These are phyloP conservation scores for Raphanus raphanistrum DNA, from an alignment of 345 rosid species.

Conservation along the genomic window DNA sequence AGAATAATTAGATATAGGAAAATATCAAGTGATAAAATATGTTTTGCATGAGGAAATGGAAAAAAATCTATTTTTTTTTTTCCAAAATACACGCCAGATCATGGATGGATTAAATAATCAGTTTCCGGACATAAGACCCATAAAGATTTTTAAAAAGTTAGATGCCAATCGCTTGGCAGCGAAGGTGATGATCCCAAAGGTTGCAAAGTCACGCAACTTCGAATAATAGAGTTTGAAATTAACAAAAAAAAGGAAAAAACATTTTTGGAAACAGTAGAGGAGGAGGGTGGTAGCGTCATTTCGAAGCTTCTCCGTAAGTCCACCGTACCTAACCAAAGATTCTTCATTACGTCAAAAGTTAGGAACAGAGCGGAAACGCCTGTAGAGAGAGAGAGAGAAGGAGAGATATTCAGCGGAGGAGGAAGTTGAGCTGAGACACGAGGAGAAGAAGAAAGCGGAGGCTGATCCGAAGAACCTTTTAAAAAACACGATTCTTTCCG, in stretches of 20 bases:
- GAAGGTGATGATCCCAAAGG: conserved; percentile 31
- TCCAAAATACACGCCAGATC: no score
- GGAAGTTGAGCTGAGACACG: conserved; percentile 7
- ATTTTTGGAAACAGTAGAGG: conserved; percentile 2
- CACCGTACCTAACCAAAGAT: conserved; percentile 27
- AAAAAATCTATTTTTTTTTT: background rate
- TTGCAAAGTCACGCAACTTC: conserved; percentile 33
- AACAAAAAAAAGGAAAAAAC: background rate
- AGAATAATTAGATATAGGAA: background rate
- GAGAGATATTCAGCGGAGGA: conserved; percentile 21
- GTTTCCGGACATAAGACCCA: background rate
- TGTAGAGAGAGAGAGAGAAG: conserved; percentile 1
- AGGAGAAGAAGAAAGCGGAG: conserved; percentile 1
- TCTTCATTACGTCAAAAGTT: conserved; percentile 28
- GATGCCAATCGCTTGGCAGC: conserved; percentile 11
- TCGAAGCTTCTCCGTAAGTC: conserved; percentile 6
- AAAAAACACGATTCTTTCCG: background rate
- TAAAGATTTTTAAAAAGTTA: background rate
- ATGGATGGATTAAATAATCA: background rate
- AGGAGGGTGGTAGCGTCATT: conserved; percentile 25
- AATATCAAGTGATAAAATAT: background rate
- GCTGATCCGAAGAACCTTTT: conserved; percentile 9
- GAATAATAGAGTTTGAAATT: background rate
- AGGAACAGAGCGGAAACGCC: conserved; percentile 25
- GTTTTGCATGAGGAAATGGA: background rate